Evolutionary conservation across 139 green algal genomes (phyloP).

Genomic region (Diplosphaera chodatii): DNA sequence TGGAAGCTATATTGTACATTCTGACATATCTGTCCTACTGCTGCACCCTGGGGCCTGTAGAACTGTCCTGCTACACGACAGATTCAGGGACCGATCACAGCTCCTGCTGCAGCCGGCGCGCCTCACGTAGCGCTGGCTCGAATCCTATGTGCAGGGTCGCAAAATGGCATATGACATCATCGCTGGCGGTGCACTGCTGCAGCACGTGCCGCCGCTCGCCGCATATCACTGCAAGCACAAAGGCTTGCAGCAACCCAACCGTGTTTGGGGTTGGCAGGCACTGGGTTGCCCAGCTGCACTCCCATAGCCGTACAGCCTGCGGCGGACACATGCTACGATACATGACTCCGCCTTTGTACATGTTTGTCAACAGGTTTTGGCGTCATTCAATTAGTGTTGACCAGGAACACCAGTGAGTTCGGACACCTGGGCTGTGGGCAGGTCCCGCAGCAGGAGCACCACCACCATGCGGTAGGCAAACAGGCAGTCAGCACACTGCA

Average conservation of each 20-base stretch:
- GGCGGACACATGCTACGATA: too few relatives aligned
- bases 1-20: too few relatives aligned
- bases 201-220: neutral
- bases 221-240: neutral
- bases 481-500: slow-evolving; percentile 63
- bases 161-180: neutral
- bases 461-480: slow-evolving; percentile 82
- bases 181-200: neutral
- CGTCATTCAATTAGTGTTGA: too few relatives aligned
- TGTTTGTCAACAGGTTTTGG: too few relatives aligned
- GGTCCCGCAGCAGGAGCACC: slow-evolving; percentile 70
- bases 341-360: too few relatives aligned
- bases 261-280: too few relatives aligned
- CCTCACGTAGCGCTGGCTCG: neutral
- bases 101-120: neutral
- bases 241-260: neutral
- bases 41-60: too few relatives aligned
- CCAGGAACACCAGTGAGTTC: too few relatives aligned
- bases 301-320: slow-evolving; percentile 49
- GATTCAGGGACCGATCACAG: too few relatives aligned
- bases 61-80: too few relatives aligned
- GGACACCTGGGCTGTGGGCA: slow-evolving; percentile 54
- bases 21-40: too few relatives aligned
- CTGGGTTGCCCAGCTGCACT: slow-evolving; percentile 50
- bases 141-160: neutral